These are phyloP conservation scores for Aspergillus avenaceus DNA, from an alignment of 495 filamentous ascomycete genomes.

Conservation along the genomic window DNA sequence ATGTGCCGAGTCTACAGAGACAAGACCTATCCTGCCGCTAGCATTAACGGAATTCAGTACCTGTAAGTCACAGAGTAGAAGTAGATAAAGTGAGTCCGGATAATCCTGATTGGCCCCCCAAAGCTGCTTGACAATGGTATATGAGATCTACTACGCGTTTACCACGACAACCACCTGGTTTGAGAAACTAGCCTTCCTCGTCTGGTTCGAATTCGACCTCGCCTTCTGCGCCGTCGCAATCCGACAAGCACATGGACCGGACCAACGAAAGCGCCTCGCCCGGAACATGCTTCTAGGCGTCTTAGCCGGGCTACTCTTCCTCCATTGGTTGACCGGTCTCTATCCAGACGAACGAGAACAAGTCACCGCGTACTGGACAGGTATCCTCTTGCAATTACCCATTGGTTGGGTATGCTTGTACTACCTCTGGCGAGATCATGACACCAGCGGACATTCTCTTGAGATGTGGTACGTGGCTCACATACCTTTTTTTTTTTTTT, in stretches of 20 bases:
- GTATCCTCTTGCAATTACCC: conserved; percentile 14
- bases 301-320: neutral
- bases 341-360: conserved; percentile 17
- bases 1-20: conserved; percentile 10
- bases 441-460: conserved; percentile 13
- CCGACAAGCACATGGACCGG: conserved; percentile 1
- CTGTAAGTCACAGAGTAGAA: conserved; percentile 1
- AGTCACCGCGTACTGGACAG: conserved; percentile 19
- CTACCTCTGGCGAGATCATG: conserved; percentile 1
- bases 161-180: conserved; percentile 8
- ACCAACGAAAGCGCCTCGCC: neutral
- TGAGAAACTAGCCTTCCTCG: conserved; percentile 10
- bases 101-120: neutral
- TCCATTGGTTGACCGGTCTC: conserved; percentile 1
- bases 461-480: conserved; percentile 19
- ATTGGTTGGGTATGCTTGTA: conserved; percentile 16
- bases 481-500: no score
- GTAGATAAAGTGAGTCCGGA: neutral
- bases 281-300: conserved; percentile 10
- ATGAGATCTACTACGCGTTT: conserved; percentile 17
- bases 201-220: conserved; percentile 15
- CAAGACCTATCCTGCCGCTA: conserved; percentile 7
- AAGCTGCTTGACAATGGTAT: conserved; percentile 16
- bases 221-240: conserved; percentile 8
- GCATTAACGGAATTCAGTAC: conserved; percentile 5